Conservation (phyloP, 2,329 filamentous ascomycete species). For the Verticillium tricorpus region DNA sequence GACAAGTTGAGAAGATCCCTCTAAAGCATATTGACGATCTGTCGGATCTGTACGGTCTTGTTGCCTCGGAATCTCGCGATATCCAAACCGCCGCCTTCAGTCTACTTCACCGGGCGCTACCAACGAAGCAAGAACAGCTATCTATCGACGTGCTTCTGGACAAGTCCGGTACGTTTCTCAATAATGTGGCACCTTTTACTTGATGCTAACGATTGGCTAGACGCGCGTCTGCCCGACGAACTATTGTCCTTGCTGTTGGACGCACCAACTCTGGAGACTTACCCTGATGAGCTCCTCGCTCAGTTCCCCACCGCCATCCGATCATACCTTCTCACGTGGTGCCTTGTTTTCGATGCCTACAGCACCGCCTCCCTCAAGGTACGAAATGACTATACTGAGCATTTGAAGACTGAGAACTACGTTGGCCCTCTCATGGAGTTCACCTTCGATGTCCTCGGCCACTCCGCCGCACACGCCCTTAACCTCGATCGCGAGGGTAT, state of each 20-base stretch:
- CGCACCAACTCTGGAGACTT: conserved; percentile 64
- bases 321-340: conserved; percentile 84
- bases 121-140: conserved; percentile 71
- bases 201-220: conserved; percentile 18
- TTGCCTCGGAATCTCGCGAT: conserved; percentile 69
- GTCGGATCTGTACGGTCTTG: conserved; percentile 66
- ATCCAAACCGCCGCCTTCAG: conserved; percentile 79
- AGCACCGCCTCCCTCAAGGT: conserved; percentile 74
- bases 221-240: conserved; percentile 75
- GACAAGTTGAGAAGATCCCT: conserved; percentile 62
- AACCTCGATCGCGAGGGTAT: conserved; percentile 68
- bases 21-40: conserved; percentile 58
- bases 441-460: conserved; percentile 78
- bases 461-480: conserved; percentile 67
- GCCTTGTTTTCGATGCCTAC: conserved; percentile 84
- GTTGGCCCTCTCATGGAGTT: conserved; percentile 70
- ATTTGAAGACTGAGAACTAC: conserved; percentile 70
- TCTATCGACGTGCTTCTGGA: conserved; percentile 74
- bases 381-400: conserved; percentile 72
- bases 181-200: accelerated
- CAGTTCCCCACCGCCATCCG: conserved; percentile 67
- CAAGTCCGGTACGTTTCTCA: conserved; percentile 47
- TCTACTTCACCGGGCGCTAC: conserved; percentile 76
- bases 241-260: conserved; percentile 79
- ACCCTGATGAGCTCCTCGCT: conserved; percentile 61